These are phyloP conservation scores for Cryphonectria naterciae DNA, from an alignment of 2,329 filamentous ascomycete genomes.

Conservation along the genomic window DNA sequence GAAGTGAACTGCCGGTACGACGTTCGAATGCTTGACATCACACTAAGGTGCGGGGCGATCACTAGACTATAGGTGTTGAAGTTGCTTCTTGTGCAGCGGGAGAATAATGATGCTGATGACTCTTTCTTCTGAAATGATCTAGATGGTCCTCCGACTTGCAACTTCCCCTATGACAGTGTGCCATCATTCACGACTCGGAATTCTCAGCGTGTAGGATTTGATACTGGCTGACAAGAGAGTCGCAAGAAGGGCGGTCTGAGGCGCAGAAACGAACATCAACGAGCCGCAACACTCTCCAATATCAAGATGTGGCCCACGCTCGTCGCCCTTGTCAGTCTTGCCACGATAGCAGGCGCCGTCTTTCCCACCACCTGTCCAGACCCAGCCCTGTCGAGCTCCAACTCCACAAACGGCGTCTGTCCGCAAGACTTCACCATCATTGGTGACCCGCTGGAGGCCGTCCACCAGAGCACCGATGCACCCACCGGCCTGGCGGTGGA, in stretches of 20 bases:
- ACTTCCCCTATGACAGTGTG: neutral
- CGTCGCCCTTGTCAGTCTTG: neutral
- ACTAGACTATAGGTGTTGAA: neutral
- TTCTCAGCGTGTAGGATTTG: neutral
- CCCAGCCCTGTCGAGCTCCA: constrained; percentile 21
- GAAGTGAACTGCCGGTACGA: constrained; percentile 3
- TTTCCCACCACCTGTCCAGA: constrained; percentile 20
- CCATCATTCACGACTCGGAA: neutral
- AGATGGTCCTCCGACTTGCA: neutral
- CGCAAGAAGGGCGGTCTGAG: neutral
- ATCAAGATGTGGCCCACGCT: neutral
- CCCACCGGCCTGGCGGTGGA: constrained; percentile 47
- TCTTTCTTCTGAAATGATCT: neutral
- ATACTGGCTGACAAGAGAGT: neutral
- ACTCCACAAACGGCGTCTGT: constrained; percentile 24
- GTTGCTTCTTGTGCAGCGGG: neutral
- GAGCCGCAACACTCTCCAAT: neutral
- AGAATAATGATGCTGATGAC: neutral
- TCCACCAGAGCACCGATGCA: constrained; percentile 42
- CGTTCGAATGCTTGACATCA: constrained; percentile 4
- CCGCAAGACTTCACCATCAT: constrained; percentile 41
- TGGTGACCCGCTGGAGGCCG: constrained; percentile 40
- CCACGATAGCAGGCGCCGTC: neutral
- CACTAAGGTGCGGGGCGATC: neutral
- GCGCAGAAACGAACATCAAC: neutral